phyloP scores from a whole-genome alignment of 1,139 yeast species.

The Candida sanyaensis region DNA sequence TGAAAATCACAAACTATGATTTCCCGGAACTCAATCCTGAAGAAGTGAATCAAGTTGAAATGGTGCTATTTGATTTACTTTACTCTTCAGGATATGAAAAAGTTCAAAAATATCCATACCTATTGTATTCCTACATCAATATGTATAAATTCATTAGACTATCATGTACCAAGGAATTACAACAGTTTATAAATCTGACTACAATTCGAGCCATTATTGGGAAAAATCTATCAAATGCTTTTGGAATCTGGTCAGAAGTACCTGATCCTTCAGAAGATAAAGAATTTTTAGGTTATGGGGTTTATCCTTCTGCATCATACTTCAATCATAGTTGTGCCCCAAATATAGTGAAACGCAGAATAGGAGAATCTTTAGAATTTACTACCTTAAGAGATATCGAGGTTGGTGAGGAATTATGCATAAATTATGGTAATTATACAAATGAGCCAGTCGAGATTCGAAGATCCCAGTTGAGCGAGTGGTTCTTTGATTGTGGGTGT shows the following conservation, averaged over 20 bases:
- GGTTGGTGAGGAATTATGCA: constrained; percentile 56
- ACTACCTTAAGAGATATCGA: constrained; percentile 29
- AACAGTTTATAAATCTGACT: constrained; percentile 38
- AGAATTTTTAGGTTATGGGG: constrained; percentile 68
- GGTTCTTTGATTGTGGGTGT: constrained; percentile 68
- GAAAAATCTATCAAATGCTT: constrained; percentile 69
- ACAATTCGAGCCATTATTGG: constrained; percentile 56
- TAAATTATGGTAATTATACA: constrained; percentile 59
- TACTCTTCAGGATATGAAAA: constrained; percentile 60
- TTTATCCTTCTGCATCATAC: constrained; percentile 67
- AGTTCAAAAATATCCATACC: constrained; percentile 48
- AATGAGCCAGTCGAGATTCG: constrained; percentile 45
- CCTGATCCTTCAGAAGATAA: constrained; percentile 42
- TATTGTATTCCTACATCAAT: constrained; percentile 50
- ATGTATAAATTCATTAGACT: constrained; percentile 53
- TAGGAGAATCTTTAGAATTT: constrained; percentile 23
- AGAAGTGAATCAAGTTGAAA: constrained; percentile 21
- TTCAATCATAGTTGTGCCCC: constrained; percentile 71
- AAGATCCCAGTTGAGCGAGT: constrained; percentile 45
- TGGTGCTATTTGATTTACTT: constrained; percentile 40
- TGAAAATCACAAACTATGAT: constrained; percentile 5
- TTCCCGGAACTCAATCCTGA: constrained; percentile 10
- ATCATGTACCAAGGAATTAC: constrained; percentile 40
- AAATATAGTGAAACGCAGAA: constrained; percentile 37
- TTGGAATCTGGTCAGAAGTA: constrained; percentile 66